Base-by-base conservation (phyloP, 1,284 basidiomycete species). In the Spongispora temasekensis region DNA sequence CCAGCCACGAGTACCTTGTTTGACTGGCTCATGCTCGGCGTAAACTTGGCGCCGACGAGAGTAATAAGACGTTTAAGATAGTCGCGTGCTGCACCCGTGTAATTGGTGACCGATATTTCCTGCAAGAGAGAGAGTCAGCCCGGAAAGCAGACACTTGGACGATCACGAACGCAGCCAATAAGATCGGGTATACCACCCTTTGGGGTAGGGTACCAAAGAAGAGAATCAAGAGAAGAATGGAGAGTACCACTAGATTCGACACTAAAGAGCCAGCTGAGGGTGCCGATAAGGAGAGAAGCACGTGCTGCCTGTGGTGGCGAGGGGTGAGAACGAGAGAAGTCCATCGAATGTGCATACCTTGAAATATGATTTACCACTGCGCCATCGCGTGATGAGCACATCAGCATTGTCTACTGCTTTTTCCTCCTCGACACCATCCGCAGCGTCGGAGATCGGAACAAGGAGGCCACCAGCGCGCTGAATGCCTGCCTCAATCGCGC, bases 61-160 rank as follows among this genome's bases (percentile, higher is more conserved):
- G 77, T 77, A 61, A 97, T 92, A 23, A 97, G 79, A 63, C 87
- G 88, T 77, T 94, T 94, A 55, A 97, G 79, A 70, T 96, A 95
- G 56, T 95, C 91, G 6, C 94, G 82, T 3, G 89, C 83, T 54
- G 89, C 85, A 2, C 93, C 94, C 0, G 91, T 91, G 71, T 95
- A 96, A 72, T 95, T 95, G 0, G 94, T 93, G 2, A 96, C 81
- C 0, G 94, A 93, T 61, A 96, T 88, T 61, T 84, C 79, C 87
- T 93, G 62, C 7, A 42, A 42, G 17, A 21, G 12, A 1, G 5
- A 34, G 4, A 21, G 55, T 54, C 7, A 32, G 21, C 25, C 42
- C 46, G 21, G 6, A 4, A 48, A 25, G 5, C 12, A 9, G 7
- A 50, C 8, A 8, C 2, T 27, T 27, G n/a, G 23, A 42, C 10